These are phyloP conservation scores for Aspergillus texensis DNA, from an alignment of 2,329 filamentous ascomycete species.

Conservation along the genomic window DNA sequence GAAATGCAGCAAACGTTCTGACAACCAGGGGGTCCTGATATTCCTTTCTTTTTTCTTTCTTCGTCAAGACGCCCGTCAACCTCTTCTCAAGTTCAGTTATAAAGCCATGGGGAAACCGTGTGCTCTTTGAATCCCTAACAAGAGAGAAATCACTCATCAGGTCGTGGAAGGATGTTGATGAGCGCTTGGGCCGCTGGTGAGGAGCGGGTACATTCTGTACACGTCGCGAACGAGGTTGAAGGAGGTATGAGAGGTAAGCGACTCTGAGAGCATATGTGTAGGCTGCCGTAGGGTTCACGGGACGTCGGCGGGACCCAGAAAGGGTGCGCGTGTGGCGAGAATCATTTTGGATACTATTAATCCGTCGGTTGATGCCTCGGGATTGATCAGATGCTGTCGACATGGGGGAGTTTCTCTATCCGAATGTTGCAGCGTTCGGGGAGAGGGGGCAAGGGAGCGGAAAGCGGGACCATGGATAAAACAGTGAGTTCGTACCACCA, in stretches of 20 bases:
- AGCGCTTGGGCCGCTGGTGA: slow-evolving; percentile 67
- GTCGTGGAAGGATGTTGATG: slow-evolving; percentile 74
- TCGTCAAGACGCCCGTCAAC: slow-evolving; percentile 77
- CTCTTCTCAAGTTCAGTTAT: slow-evolving; percentile 73
- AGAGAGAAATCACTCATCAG: slow-evolving; percentile 84
- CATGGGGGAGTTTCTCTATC: slow-evolving; percentile 40
- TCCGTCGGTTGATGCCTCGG: slow-evolving; percentile 49
- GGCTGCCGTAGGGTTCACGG: slow-evolving; percentile 69
- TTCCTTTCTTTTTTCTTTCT: slow-evolving; percentile 80
- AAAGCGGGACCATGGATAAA: slow-evolving; percentile 39
- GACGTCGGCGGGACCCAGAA: slow-evolving; percentile 46
- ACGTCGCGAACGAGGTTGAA: slow-evolving; percentile 86
- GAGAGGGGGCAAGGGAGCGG: slow-evolving; percentile 26
- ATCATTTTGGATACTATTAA: slow-evolving; percentile 51
- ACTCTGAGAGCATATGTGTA: slow-evolving; percentile 89
- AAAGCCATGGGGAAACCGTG: slow-evolving; percentile 71
- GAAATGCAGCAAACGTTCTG: slow-evolving; percentile 89
- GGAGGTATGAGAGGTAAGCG: slow-evolving; percentile 88
- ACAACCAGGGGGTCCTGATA: slow-evolving; percentile 91
- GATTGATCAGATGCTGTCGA: slow-evolving; percentile 51
- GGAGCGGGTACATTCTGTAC: slow-evolving; percentile 78
- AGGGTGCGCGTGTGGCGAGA: slow-evolving; percentile 45
- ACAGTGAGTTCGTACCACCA: slow-evolving; percentile 28
- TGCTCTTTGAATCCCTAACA: slow-evolving; percentile 69
- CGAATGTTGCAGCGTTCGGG: slow-evolving; percentile 26